Base-by-base conservation (phyloP, 2,329 filamentous ascomycete genomes). In the Nannizziopsis barbatae region DNA sequence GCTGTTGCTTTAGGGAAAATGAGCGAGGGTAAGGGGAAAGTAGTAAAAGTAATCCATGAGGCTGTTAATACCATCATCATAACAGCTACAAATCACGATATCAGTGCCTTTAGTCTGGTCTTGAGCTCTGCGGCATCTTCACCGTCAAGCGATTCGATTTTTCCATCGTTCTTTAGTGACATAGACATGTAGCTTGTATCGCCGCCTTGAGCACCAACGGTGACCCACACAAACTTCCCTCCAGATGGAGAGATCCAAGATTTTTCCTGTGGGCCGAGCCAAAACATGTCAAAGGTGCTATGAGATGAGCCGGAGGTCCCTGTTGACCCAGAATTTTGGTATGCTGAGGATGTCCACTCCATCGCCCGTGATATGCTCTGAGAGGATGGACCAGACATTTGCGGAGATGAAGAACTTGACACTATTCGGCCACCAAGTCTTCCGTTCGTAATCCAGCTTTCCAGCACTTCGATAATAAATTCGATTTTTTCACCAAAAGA, bases 191-290 rank as follows among this genome's bases (percentile, higher is more conserved):
- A 70, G 20, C 67, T 62, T 2, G 62, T 65, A 59, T 73, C 71
- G 18, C 70, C 71, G 47, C 69, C 70, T 17, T 65, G 67, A 15
- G 69, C 67, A 6, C 71, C 71, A 12, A 73, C 70, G 0, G 70
- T 72, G 18, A 72, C 71, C 71, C 75, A 76, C 48, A 70, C 71
- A 39, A 74, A 69, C 57, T 74, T 74, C 3, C 60, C 71, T 63
- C 60, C 63, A 56, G 5, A 57, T 67, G 36, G 66, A 69, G 67
- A 65, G 52, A 56, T 56, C 43, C 59, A 65, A 41, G 56, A 63
- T 33, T 57, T 69, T 57, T 63, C 69, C 56, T 65, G 68, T 33
- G 58, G 60, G 36, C 67, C 71, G 57, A 63, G 62, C 65, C 62
- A 73, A 56, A 61, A 67, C 44, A 66, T 61, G 42, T 65, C 64